Evolutionary conservation across 257 asterid genomes (phyloP).

Genomic region (Solanum corneliomulleri): DNA sequence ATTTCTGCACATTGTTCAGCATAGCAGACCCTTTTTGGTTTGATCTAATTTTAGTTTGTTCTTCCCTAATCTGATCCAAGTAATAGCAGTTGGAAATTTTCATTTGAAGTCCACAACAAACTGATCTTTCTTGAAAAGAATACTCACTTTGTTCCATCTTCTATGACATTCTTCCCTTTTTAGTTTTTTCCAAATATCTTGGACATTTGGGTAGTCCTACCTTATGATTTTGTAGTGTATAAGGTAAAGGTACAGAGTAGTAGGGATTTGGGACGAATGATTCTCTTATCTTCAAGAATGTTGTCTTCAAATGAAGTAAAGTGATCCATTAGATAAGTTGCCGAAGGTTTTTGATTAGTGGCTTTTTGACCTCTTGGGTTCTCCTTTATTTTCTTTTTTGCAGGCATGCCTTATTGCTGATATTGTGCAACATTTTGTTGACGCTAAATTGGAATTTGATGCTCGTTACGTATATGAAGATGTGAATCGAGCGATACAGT

Average conservation of each 20-base stretch:
- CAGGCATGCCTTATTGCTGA: constrained; percentile 98
- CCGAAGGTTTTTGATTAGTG: background rate
- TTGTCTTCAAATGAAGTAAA: background rate
- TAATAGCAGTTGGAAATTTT: background rate
- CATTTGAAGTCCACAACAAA: background rate
- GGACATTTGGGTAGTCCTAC: background rate
- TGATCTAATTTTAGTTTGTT: background rate
- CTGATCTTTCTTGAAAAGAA: background rate
- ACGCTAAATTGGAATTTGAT: constrained; percentile 91
- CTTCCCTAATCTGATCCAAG: background rate
- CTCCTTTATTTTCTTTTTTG: background rate
- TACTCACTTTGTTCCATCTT: background rate
- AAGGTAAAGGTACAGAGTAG: background rate
- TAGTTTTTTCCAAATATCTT: background rate
- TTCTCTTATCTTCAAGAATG: background rate
- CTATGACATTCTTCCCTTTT: background rate
- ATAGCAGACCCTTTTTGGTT: background rate
- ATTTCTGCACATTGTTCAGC: background rate
- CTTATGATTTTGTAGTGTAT: background rate
- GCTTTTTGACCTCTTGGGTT: background rate
- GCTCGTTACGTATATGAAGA: constrained; percentile 85
- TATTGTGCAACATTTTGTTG: constrained; percentile 90
- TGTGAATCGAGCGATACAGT: constrained; percentile 82
- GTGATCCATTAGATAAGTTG: background rate
- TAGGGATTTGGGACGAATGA: background rate